phyloP scores from a whole-genome alignment of 352 stramenopile genomes.

The Pythium phragmitis region DNA sequence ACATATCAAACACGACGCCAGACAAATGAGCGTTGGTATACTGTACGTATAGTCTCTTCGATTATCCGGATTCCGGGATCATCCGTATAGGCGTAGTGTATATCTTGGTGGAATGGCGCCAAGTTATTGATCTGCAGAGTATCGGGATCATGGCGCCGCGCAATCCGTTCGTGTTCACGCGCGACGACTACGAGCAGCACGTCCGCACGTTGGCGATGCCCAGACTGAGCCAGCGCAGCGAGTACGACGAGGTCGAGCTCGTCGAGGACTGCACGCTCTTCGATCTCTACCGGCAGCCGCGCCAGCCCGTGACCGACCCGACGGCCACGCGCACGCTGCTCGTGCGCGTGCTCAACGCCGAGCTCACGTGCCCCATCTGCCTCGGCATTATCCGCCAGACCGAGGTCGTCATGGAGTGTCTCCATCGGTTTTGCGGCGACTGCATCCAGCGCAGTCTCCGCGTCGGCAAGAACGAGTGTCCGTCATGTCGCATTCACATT shows the following conservation, averaged over 20 bases:
- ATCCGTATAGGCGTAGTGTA: not conserved
- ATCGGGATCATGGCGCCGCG: conserved; percentile 16
- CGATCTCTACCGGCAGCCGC: conserved; percentile 86
- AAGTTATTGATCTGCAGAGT: not conserved
- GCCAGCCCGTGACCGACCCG: conserved; percentile 56
- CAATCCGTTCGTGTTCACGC: conserved; percentile 73
- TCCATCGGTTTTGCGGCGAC: conserved; percentile 90
- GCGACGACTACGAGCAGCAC: conserved; percentile 63
- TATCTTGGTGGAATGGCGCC: not conserved
- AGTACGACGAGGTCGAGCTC: conserved; percentile 87
- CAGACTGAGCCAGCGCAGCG: conserved; percentile 59
- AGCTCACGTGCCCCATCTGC: conserved; percentile 89
- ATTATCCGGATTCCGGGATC: not conserved
- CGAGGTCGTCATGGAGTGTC: conserved; percentile 90
- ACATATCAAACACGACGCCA: not conserved
- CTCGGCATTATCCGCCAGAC: conserved; percentile 83
- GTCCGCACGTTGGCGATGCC: conserved; percentile 40
- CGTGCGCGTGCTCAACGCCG: conserved; percentile 69
- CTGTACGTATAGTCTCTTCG: not conserved
- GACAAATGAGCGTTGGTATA: not conserved
- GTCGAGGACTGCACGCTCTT: conserved; percentile 89
- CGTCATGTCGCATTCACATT: conserved; percentile 89
- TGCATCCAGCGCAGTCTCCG: conserved; percentile 90
- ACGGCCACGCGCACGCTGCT: conserved; percentile 57
- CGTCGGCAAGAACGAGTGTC: conserved; percentile 85